phyloP scores from a whole-genome alignment of 805 yeast genomes.

The Monosporozyma servazzii region DNA sequence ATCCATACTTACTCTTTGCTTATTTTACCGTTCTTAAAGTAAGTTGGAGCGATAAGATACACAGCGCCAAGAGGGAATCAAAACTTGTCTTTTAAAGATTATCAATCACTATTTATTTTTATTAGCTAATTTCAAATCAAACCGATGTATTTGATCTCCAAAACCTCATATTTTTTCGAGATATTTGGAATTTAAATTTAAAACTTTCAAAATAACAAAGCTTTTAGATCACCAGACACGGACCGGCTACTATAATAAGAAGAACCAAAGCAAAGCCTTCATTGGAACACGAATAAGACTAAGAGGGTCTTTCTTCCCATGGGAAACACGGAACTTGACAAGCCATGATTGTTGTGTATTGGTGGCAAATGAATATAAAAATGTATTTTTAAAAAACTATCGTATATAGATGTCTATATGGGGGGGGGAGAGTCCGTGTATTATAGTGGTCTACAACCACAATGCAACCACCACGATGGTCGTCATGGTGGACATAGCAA shows the following conservation, averaged over 20 bases:
- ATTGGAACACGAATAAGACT: no score
- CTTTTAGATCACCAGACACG: neutral
- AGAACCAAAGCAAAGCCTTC: neutral
- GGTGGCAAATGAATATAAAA: no score
- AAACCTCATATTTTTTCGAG: neutral
- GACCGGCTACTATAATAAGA: neutral
- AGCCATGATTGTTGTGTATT: no score
- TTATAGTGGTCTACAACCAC: neutral
- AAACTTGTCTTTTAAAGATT: neutral
- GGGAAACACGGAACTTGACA: no score
- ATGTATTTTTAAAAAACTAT: no score
- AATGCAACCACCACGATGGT: neutral
- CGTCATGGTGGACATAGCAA: neutral
- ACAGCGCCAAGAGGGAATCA: neutral
- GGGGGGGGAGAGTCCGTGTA: no score
- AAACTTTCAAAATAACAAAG: neutral
- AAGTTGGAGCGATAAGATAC: neutral
- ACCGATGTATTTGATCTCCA: neutral
- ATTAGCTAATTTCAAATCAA: neutral
- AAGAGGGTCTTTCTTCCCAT: no score
- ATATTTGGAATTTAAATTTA: neutral
- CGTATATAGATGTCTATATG: no score
- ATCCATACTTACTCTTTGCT: constrained; percentile 1
- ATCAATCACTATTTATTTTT: neutral
- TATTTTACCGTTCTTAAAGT: neutral